These are phyloP conservation scores for Wickerhamiella slavikovae DNA, from an alignment of 805 yeast species.

Conservation along the genomic window DNA sequence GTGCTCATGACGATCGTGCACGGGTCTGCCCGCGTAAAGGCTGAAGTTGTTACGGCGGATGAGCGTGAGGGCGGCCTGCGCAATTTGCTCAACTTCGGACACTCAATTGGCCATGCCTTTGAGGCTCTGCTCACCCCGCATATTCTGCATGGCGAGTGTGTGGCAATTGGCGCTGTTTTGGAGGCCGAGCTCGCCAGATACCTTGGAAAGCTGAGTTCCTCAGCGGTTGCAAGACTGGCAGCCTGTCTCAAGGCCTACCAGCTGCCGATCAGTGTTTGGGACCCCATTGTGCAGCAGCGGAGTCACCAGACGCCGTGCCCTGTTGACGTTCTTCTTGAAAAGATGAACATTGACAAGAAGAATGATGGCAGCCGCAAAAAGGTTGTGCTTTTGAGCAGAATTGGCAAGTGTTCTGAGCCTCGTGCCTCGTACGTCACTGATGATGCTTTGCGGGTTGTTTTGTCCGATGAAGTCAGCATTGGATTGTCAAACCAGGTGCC, in stretches of 20 bases:
- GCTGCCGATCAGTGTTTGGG: conserved; percentile 61
- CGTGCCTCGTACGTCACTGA: conserved; percentile 73
- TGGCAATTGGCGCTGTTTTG: conserved; percentile 84
- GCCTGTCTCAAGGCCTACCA: conserved; percentile 73
- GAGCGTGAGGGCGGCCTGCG: conserved; percentile 91
- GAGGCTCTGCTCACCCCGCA: conserved; percentile 96
- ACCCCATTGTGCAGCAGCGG: conserved; percentile 47
- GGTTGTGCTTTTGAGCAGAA: conserved; percentile 60
- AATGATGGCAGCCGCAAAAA: conserved; percentile 84
- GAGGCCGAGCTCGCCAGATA: conserved; percentile 94
- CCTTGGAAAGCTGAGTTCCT: conserved; percentile 71
- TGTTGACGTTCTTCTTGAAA: conserved; percentile 49
- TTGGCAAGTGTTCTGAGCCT: conserved; percentile 78
- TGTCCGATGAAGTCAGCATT: conserved; percentile 66
- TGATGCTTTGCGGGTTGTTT: conserved; percentile 55
- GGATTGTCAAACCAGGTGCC: conserved; percentile 24
- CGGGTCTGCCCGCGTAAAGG: conserved; percentile 78
- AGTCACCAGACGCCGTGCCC: conserved; percentile 54
- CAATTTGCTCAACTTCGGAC: conserved; percentile 86
- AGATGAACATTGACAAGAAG: conserved; percentile 92
- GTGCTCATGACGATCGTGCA: conserved; percentile 60
- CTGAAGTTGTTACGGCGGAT: conserved; percentile 80
- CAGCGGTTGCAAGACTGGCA: conserved; percentile 76
- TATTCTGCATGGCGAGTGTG: conserved; percentile 96
- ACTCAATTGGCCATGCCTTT: conserved; percentile 92